Conservation (phyloP, 2,329 filamentous ascomycete species). For the Colletotrichum chrysophilum region DNA sequence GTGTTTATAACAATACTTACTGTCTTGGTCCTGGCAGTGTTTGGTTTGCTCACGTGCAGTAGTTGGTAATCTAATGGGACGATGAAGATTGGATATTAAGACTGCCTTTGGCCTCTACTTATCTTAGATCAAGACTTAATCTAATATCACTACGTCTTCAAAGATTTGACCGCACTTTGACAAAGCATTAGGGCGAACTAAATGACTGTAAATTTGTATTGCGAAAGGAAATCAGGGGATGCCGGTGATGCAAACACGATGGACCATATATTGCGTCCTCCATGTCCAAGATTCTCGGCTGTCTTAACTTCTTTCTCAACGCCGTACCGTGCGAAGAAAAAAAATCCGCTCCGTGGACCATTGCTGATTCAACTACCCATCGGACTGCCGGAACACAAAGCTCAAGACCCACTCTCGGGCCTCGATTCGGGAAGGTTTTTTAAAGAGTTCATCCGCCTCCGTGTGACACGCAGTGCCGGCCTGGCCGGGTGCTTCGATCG, state of each 20-base stretch:
- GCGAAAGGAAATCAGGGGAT: neutral
- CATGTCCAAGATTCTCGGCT: accelerated
- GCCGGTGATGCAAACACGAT: accelerated
- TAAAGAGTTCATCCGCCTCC: neutral
- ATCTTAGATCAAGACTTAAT: neutral
- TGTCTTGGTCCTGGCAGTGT: neutral
- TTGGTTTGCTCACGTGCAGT: neutral
- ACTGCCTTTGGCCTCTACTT: accelerated
- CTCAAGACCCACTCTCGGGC: neutral
- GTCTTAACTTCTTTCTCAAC: neutral
- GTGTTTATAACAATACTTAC: neutral
- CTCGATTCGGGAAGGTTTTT: neutral
- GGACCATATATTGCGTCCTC: accelerated
- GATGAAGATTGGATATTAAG: neutral
- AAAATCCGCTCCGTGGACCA: neutral
- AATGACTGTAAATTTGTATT: neutral
- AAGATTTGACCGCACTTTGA: neutral
- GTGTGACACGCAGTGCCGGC: neutral
- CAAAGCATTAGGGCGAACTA: neutral
- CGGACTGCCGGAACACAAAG: neutral
- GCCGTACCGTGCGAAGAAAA: neutral
- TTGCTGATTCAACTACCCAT: neutral
- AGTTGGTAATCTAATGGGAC: neutral
- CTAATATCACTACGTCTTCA: accelerated
- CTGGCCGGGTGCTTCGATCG: neutral